Conservation (phyloP, 257 asterid species). For the Nicotiana paniculata region DNA sequence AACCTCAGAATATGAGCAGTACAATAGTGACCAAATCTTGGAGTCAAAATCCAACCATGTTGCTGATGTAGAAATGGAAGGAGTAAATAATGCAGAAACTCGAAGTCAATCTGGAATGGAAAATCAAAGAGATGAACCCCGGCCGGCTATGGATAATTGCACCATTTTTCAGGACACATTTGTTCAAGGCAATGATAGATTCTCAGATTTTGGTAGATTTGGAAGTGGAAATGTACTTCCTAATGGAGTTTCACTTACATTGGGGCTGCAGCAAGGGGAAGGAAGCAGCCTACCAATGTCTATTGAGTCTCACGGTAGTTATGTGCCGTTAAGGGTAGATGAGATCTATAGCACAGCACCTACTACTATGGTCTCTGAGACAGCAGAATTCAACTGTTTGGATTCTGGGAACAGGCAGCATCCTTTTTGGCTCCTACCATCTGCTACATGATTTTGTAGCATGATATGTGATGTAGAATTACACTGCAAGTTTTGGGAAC, state of each 20-base stretch:
- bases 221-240: slow-evolving; percentile 24
- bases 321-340: slow-evolving; percentile 40
- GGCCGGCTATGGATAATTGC: slow-evolving; percentile 14
- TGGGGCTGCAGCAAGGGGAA: slow-evolving; percentile 72
- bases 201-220: slow-evolving; percentile 52
- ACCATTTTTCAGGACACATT: slow-evolving; percentile 15
- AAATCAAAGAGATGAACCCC: slow-evolving; percentile 18
- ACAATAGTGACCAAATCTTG: slow-evolving; percentile 18
- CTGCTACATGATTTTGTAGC: slow-evolving; percentile 46
- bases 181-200: slow-evolving; percentile 23
- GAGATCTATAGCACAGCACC: slow-evolving; percentile 29
- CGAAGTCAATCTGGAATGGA: slow-evolving; percentile 23
- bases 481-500: not conserved
- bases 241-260: slow-evolving; percentile 54
- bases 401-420: slow-evolving; percentile 45
- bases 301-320: slow-evolving; percentile 28
- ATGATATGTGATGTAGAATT: not conserved
- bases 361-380: slow-evolving; percentile 39
- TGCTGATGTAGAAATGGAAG: slow-evolving; percentile 37
- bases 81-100: slow-evolving; percentile 24
- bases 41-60: slow-evolving; percentile 36
- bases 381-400: slow-evolving; percentile 44
- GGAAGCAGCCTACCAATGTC: slow-evolving; percentile 40
- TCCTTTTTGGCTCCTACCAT: slow-evolving; percentile 36
- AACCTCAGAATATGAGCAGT: slow-evolving; percentile 21